These are phyloP conservation scores for Microbotryum silenes-acaulis DNA, from an alignment of 1,284 basidiomycete species.

Conservation along the genomic window DNA sequence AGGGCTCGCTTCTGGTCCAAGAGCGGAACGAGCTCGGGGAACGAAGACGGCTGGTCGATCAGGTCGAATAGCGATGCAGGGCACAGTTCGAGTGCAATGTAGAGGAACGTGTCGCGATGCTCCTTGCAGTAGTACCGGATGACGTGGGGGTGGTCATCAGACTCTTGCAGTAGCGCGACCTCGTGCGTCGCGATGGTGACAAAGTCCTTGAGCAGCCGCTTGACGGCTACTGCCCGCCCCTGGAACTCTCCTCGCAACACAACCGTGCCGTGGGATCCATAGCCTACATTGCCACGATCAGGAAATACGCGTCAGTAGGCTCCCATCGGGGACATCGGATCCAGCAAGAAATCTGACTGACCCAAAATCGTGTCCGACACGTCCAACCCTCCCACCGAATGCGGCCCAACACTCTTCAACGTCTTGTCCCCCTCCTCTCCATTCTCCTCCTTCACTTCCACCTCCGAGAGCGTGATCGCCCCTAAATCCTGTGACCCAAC, in stretches of 20 bases:
- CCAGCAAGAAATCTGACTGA: constrained; percentile 8
- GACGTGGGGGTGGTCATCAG: constrained; percentile 96
- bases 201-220: constrained; percentile 89
- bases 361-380: constrained; percentile 36
- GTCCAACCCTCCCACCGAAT: constrained; percentile 26
- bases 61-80: constrained; percentile 90
- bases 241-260: constrained; percentile 90
- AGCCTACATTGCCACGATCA: constrained; percentile 50
- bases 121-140: constrained; percentile 97
- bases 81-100: constrained; percentile 94
- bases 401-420: constrained; percentile 4
- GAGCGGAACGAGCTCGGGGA: constrained; percentile 52
- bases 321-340: background rate
- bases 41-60: constrained; percentile 65
- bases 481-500: background rate
- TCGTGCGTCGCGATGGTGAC: constrained; percentile 90
- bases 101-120: constrained; percentile 82
- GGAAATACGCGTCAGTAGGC: background rate
- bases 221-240: constrained; percentile 92
- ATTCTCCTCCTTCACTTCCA: constrained; percentile 7
- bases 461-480: background rate
- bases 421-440: background rate
- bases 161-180: constrained; percentile 87
- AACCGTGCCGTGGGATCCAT: constrained; percentile 92
- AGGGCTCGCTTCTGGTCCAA: constrained; percentile 85